Evolutionary conservation across 2,329 filamentous ascomycete genomes (phyloP).

Genomic region (Thielaviopsis punctulata): DNA sequence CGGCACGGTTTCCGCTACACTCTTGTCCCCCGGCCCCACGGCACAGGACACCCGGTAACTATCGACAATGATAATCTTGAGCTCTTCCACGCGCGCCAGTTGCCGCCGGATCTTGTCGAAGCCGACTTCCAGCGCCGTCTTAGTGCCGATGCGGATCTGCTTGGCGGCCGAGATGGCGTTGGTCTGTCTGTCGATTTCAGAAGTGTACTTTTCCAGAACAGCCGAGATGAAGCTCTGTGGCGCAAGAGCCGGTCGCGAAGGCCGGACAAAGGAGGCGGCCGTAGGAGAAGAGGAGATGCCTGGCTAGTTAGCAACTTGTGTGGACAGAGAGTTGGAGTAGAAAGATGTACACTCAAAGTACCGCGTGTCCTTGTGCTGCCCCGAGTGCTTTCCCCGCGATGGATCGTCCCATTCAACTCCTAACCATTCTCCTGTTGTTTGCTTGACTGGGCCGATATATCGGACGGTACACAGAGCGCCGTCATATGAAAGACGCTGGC

Average conservation of each 20-base stretch:
- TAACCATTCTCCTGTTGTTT: conserved; percentile 66
- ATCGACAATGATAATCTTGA: conserved; percentile 71
- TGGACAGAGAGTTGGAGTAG: not conserved
- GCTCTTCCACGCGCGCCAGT: conserved; percentile 59
- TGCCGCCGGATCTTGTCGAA: conserved; percentile 81
- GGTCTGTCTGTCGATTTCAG: conserved; percentile 24
- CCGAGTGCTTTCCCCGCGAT: conserved; percentile 75
- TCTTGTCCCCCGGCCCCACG: conserved; percentile 18
- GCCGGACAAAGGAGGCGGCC: conserved; percentile 74
- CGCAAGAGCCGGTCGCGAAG: conserved; percentile 50
- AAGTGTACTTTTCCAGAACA: conserved; percentile 68
- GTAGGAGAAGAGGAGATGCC: conserved; percentile 47
- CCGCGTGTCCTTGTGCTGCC: conserved; percentile 56
- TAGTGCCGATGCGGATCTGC: conserved; percentile 54
- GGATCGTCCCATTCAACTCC: conserved; percentile 95
- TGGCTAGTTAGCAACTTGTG: conserved; percentile 15
- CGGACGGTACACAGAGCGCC: conserved; percentile 67
- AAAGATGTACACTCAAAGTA: conserved; percentile 62
- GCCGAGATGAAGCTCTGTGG: conserved; percentile 63
- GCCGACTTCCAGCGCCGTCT: conserved; percentile 82
- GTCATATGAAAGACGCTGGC: conserved; percentile 67
- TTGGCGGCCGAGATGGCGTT: conserved; percentile 14
- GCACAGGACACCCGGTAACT: conserved; percentile 42
- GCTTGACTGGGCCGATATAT: conserved; percentile 60
- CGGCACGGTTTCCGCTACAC: conserved; percentile 37